These are phyloP conservation scores for Barbarea vulgaris DNA, from an alignment of 345 rosid species.

Conservation along the genomic window DNA sequence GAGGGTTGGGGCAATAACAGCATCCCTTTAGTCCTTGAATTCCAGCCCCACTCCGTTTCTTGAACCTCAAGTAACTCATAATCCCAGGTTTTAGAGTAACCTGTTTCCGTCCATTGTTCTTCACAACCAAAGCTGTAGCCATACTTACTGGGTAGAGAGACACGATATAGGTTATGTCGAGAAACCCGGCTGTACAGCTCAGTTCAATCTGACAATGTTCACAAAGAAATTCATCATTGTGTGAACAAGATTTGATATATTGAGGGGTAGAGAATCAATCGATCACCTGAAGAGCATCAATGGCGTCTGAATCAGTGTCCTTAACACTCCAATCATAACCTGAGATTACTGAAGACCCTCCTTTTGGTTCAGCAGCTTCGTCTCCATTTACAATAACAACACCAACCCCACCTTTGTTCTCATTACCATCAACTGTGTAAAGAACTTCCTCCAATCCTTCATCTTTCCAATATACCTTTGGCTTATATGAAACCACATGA, in stretches of 20 bases:
- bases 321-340: constrained; percentile 69
- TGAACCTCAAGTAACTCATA: constrained; percentile 70
- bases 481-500: constrained; percentile 80
- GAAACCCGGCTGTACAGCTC: constrained; percentile 59
- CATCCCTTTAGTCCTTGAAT: constrained; percentile 70
- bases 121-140: constrained; percentile 72
- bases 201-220: constrained; percentile 65
- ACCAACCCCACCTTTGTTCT: constrained; percentile 70
- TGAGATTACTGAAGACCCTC: constrained; percentile 39
- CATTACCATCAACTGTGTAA: constrained; percentile 51
- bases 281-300: constrained; percentile 86
- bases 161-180: constrained; percentile 64
- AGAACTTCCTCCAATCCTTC: constrained; percentile 82
- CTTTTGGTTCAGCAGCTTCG: constrained; percentile 45
- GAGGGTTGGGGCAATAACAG: constrained; percentile 67
- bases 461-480: constrained; percentile 83
- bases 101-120: constrained; percentile 69
- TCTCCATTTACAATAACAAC: constrained; percentile 59
- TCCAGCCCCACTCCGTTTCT: constrained; percentile 56
- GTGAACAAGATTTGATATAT: not conserved
- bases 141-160: constrained; percentile 74
- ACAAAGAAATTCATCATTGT: constrained; percentile 23
- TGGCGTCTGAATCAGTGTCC: constrained; percentile 82
- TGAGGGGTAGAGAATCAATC: not conserved
- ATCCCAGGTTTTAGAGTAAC: constrained; percentile 70